Evolutionary conservation across 2,329 filamentous ascomycete genomes (phyloP), one percentile per base, ranked within the genome.

Genomic region (Grosmannia huntii): DNA sequence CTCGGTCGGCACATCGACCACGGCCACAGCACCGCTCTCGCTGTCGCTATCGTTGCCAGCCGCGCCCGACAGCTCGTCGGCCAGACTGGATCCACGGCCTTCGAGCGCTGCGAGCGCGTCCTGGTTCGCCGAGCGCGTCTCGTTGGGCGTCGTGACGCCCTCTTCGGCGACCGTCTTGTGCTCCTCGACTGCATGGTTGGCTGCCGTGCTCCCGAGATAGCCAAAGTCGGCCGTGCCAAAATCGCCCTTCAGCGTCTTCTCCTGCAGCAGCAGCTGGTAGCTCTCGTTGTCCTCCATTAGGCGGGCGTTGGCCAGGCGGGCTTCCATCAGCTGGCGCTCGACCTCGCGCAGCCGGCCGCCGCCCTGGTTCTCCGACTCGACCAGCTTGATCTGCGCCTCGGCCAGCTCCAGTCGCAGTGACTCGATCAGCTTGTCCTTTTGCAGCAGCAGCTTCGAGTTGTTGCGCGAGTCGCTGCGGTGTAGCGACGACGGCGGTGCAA

Each of bases 281-380:
- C 90, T 95, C 73, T 99, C 94, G 67, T 97, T 97, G 72, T 99
- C 94, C 73, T 99, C 94, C 88, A 96, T 94, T 62, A 99, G 77
- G 52, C 91, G 84, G 59, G 94, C 94, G 68, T 97, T 99, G 64
- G 90, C 87, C 87, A 97, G 94, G 66, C 91, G 89, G 46, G 90
- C 86, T 68, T 97, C 92, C 73, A 96, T 84, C 56, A 97, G 81
- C 63, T 89, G 83, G 65, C 87, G 86, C 73, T 97, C 91, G n/a
- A 97, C 81, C 71, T 96, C 90, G 64, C 89, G 87, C 67, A 96
- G 76, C 31, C 88, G 85, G 52, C 90, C 90, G 57, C 91, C 92
- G 56, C 90, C 92, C 71, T 88, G 84, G 70, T 96, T 96, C 72
- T 97, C 91, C 57, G 94, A 85, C 71, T 97, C 92, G 31, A 96